These are phyloP conservation scores for Sporisorium reilianum DNA, from an alignment of 1,284 basidiomycete genomes.

Conservation along the genomic window DNA sequence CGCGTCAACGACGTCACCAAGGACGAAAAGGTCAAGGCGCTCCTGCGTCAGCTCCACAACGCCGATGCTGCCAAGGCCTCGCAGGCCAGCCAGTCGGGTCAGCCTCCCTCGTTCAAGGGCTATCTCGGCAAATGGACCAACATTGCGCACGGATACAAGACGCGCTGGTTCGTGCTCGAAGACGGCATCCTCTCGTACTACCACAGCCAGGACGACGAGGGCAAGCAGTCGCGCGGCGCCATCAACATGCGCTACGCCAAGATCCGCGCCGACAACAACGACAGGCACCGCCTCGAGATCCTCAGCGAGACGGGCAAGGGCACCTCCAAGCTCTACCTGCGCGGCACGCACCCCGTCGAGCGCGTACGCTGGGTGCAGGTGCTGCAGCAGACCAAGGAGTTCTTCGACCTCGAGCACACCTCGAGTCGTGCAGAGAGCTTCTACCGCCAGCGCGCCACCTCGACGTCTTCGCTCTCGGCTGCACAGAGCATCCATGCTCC, in stretches of 20 bases:
- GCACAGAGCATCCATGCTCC: slow-evolving; percentile 3
- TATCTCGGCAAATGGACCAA: slow-evolving; percentile 85
- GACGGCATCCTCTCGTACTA: slow-evolving; percentile 83
- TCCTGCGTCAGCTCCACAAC: slow-evolving; percentile 78
- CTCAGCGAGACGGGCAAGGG: slow-evolving; percentile 73
- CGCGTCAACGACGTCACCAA: slow-evolving; percentile 78
- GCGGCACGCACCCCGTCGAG: slow-evolving; percentile 76
- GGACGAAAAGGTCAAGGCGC: slow-evolving; percentile 83
- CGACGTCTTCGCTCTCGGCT: slow-evolving; percentile 30
- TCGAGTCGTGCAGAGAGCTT: slow-evolving; percentile 49
- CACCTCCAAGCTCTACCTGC: slow-evolving; percentile 87
- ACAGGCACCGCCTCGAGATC: slow-evolving; percentile 85
- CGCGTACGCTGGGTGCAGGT: slow-evolving; percentile 66
- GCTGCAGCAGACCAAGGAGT: slow-evolving; percentile 62
- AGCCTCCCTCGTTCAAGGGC: slow-evolving; percentile 64
- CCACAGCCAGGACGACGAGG: slow-evolving; percentile 91
- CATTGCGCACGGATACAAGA: slow-evolving; percentile 88
- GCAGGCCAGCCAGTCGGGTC: slow-evolving; percentile 56
- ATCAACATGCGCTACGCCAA: slow-evolving; percentile 86
- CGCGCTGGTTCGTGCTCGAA: slow-evolving; percentile 93
- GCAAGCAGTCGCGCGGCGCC: slow-evolving; percentile 85
- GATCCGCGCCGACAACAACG: slow-evolving; percentile 69
- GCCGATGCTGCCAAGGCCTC: slow-evolving; percentile 72
- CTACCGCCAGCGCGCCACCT: slow-evolving; percentile 39
- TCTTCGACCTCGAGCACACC: slow-evolving; percentile 53